A percentile compares a stretch with the other conserved stretches of the same genome.
Evolutionary conservation across 352 stramenopile genomes (phyloP).

Genomic region (Thalassiosira livingstoniorum): DNA sequence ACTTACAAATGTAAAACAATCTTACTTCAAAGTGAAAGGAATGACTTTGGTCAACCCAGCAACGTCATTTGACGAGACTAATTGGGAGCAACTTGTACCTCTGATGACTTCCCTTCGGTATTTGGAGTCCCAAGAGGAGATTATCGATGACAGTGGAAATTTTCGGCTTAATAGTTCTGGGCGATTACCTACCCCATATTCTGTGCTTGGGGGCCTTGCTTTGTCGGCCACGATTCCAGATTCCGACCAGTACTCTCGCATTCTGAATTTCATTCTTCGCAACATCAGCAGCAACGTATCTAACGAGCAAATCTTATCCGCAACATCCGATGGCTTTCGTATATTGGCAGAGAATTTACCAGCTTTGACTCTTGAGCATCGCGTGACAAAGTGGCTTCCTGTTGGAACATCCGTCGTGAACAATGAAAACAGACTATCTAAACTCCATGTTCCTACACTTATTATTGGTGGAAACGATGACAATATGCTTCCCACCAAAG

Average conservation of each 20-base stretch:
- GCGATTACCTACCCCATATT: constrained; percentile 62
- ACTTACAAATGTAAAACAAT: constrained; percentile 40
- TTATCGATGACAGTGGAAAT: constrained; percentile 29
- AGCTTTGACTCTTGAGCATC: constrained; percentile 63
- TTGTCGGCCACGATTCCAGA: constrained; percentile 70
- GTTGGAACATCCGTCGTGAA: constrained; percentile 71
- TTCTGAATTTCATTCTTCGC: constrained; percentile 65
- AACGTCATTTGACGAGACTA: constrained; percentile 82
- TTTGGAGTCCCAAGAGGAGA: constrained; percentile 52
- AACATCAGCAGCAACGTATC: constrained; percentile 21
- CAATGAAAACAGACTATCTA: constrained; percentile 54
- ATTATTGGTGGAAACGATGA: constrained; percentile 77
- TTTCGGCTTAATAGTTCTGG: constrained; percentile 19
- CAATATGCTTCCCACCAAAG: constrained; percentile 74
- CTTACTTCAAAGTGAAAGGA: constrained; percentile 56
- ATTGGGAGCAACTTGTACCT: constrained; percentile 75
- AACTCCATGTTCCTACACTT: constrained; percentile 73
- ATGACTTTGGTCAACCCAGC: constrained; percentile 85
- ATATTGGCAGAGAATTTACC: constrained; percentile 70
- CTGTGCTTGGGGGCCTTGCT: constrained; percentile 69
- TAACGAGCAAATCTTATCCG: constrained; percentile 47
- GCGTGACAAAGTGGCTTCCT: constrained; percentile 74
- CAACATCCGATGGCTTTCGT: constrained; percentile 59
- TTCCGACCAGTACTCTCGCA: constrained; percentile 59
- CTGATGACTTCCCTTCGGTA: constrained; percentile 62